Conservation (phyloP, 768 basidiomycete species). For the Boletus rubroflammeus region DNA sequence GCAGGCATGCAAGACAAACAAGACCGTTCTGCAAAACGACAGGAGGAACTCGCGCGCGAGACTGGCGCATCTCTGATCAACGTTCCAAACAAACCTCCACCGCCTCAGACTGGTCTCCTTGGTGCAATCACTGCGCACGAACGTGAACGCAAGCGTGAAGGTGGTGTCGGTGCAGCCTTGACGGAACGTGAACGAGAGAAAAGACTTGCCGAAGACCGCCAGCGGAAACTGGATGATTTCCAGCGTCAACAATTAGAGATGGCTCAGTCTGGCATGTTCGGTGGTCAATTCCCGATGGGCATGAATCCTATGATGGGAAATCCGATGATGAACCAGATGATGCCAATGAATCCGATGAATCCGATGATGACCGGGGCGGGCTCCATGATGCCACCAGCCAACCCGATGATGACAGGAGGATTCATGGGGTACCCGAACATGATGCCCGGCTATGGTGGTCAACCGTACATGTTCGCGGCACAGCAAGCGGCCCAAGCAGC, state of each 20-base stretch:
- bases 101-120: constrained; percentile 91
- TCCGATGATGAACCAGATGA: constrained; percentile 51
- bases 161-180: constrained; percentile 90
- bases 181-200: constrained; percentile 96
- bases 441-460: constrained; percentile 47
- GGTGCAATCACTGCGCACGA: constrained; percentile 97
- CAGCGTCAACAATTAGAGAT: constrained; percentile 89
- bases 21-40: constrained; percentile 91
- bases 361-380: constrained; percentile 55
- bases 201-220: constrained; percentile 86
- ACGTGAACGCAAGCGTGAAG: constrained; percentile 89
- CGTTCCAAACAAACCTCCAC: constrained; percentile 92
- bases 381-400: constrained; percentile 47
- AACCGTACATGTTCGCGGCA: constrained; percentile 83
- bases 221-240: constrained; percentile 87
- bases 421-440: constrained; percentile 40
- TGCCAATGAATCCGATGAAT: constrained; percentile 51
- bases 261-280: constrained; percentile 78
- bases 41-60: constrained; percentile 92
- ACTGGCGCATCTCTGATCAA: constrained; percentile 90
- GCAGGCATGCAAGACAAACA: constrained; percentile 95
- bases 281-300: constrained; percentile 39
- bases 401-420: constrained; percentile 53
- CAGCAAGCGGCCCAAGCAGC: constrained; percentile 79
- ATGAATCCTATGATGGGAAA: constrained; percentile 74